A percentile compares a stretch with the other conserved stretches of the same genome.
These are phyloP conservation scores for Penicillium salamii DNA, from an alignment of 495 filamentous ascomycete species.

Conservation along the genomic window DNA sequence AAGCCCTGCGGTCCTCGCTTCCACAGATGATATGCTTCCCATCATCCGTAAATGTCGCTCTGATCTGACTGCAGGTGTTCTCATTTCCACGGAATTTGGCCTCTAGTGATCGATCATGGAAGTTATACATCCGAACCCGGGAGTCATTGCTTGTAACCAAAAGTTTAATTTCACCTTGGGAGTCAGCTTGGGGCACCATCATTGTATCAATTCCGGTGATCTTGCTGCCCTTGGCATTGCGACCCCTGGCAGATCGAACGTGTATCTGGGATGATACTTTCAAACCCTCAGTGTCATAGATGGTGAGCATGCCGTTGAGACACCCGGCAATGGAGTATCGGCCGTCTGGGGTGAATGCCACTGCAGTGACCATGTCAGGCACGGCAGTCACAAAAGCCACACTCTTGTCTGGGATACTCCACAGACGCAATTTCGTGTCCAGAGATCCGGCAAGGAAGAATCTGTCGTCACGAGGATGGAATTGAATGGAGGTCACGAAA, in stretches of 20 bases:
- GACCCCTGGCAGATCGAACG: conserved; percentile 82
- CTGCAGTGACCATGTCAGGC: conserved; percentile 88
- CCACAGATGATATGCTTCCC: conserved; percentile 87
- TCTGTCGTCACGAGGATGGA: conserved; percentile 91
- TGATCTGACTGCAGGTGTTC: conserved; percentile 89
- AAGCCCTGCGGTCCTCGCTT: conserved; percentile 84
- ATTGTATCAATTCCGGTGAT: conserved; percentile 92
- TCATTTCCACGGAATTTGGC: conserved; percentile 91
- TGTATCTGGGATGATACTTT: conserved; percentile 82
- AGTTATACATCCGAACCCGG: conserved; percentile 84
- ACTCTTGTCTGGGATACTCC: conserved; percentile 96
- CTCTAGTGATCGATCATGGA: conserved; percentile 78
- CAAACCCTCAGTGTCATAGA: conserved; percentile 93
- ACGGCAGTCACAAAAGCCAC: conserved; percentile 83
- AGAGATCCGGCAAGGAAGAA: conserved; percentile 95
- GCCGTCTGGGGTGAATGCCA: conserved; percentile 91
- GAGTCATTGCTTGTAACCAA: conserved; percentile 96
- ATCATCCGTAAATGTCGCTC: conserved; percentile 85
- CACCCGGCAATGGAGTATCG: conserved; percentile 86
- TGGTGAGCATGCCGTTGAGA: conserved; percentile 79
- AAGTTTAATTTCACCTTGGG: conserved; percentile 75
- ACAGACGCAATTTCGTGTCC: conserved; percentile 87
- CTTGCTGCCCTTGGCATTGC: conserved; percentile 94
- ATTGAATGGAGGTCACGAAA: conserved; percentile 91
- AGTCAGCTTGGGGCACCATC: conserved; percentile 54